Base-by-base conservation (phyloP, 352 stramenopile species). In the Phytopythium aichiense region DNA sequence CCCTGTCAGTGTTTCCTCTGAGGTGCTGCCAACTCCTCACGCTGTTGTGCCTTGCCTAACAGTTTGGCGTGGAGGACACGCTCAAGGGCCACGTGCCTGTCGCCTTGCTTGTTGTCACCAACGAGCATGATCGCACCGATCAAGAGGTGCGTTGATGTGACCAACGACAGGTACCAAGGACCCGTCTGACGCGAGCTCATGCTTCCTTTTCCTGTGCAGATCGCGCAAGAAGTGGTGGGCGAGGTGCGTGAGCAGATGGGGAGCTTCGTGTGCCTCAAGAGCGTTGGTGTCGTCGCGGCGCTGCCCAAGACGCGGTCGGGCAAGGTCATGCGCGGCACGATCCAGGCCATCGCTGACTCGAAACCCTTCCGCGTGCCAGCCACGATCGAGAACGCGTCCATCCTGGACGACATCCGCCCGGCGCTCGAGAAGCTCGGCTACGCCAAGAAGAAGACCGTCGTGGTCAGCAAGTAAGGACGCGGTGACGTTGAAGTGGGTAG, bases 271-370 rank as follows among this genome's bases (percentile, higher is more conserved):
- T 89, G 92, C 13, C 97, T 97, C 45, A 97, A 99, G 67, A 80
- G 98, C 60, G 97, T 99, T 52, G 81, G 98, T 15, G 83, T 96
- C 22, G 85, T 89, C 13, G 79, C 87, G 1, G 86, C 77, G 20
- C 76, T 99, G 15, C 97, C 97, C 7, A 99, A 99, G 91, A 99
- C 97, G 1, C 87, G 96, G 50, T 98, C 85, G 69, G 97, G 97
- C 63, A 98, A 99, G 84, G 99, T 99, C 69, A 99, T 99, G 96
- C 91, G 70, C 30, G 60, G 63, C 0, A 80, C 72, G 13, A 80
- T 80, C 38, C 65, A 72, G 35, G 71, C 72, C 16, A 77, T 80
- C 51, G 72, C 72, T 4, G 69, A 80, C 20, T 71, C 65, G 12
- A 58, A 64, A 5, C 65, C 67, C 50, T 78, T 72, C 56, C 58